Conservation (phyloP, 2,329 filamentous ascomycete genomes). For the Sclerotinia subarctica region DNA sequence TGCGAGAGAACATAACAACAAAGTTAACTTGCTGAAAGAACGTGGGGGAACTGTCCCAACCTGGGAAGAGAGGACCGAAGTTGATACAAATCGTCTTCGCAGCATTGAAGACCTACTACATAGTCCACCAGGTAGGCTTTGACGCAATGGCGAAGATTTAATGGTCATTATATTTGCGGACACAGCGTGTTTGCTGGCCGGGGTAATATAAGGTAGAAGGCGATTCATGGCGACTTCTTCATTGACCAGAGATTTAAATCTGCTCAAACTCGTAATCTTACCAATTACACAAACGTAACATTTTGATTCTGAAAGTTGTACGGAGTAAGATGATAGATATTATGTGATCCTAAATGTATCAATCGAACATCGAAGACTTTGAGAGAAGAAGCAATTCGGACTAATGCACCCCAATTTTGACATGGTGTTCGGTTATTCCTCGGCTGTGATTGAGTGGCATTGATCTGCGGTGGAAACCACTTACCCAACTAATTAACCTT, state of each 20-base stretch:
- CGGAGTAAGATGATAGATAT: background rate
- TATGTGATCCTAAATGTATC: background rate
- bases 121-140: background rate
- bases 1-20: conserved; percentile 17
- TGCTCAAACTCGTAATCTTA: background rate
- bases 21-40: conserved; percentile 14
- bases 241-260: background rate
- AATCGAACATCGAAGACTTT: background rate
- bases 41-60: background rate
- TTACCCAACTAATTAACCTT: too few relatives aligned
- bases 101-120: background rate
- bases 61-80: background rate
- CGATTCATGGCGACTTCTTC: background rate
- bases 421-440: background rate
- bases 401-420: conserved; percentile 3
- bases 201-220: background rate
- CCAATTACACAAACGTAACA: background rate
- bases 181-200: background rate
- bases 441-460: background rate
- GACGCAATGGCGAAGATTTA: background rate
- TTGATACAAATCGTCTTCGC: background rate
- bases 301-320: too few relatives aligned
- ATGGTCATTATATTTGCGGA: background rate
- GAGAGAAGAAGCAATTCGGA: background rate
- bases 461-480: background rate